phyloP scores from a whole-genome alignment of 78 protist genomes.

The Dictyostelium purpureum region DNA sequence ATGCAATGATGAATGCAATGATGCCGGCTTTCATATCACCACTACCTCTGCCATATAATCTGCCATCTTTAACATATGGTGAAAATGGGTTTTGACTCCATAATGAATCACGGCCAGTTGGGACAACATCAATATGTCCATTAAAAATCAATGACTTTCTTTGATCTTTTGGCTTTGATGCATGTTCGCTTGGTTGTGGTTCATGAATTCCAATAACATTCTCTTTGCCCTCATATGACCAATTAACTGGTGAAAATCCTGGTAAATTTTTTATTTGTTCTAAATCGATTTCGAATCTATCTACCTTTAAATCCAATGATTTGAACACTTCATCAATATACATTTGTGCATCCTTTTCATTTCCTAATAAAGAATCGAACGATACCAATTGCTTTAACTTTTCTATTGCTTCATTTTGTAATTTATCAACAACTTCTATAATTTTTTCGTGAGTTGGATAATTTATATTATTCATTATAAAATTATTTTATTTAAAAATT shows the following conservation, averaged over 20 bases:
- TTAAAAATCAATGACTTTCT: conserved; percentile 48
- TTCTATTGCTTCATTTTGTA: conserved; percentile 69
- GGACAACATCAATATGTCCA: conserved; percentile 72
- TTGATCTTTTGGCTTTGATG: background rate
- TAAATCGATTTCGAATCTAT: conserved; percentile 19
- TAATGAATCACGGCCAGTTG: conserved; percentile 58
- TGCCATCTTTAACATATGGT: conserved; percentile 65
- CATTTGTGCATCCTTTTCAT: conserved; percentile 50
- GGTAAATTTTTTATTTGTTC: conserved; percentile 37
- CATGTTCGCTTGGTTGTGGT: background rate
- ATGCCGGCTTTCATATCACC: conserved; percentile 79
- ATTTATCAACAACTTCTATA: conserved; percentile 24
- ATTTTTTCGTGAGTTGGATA: conserved; percentile 60
- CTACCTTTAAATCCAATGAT: conserved; percentile 31
- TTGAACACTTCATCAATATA: conserved; percentile 54
- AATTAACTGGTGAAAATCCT: conserved; percentile 70
- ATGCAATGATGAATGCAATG: conserved; percentile 51
- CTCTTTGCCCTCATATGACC: conserved; percentile 66
- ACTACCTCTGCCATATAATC: conserved; percentile 61
- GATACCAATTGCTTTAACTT: conserved; percentile 68
- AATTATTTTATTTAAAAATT: background rate
- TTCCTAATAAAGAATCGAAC: conserved; percentile 66
- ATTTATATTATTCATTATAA: background rate
- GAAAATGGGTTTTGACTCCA: conserved; percentile 66
- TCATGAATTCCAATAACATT: conserved; percentile 53